Evolutionary conservation across 108 stramenopile genomes (phyloP).

Genomic region (Nannochloropsis salina): DNA sequence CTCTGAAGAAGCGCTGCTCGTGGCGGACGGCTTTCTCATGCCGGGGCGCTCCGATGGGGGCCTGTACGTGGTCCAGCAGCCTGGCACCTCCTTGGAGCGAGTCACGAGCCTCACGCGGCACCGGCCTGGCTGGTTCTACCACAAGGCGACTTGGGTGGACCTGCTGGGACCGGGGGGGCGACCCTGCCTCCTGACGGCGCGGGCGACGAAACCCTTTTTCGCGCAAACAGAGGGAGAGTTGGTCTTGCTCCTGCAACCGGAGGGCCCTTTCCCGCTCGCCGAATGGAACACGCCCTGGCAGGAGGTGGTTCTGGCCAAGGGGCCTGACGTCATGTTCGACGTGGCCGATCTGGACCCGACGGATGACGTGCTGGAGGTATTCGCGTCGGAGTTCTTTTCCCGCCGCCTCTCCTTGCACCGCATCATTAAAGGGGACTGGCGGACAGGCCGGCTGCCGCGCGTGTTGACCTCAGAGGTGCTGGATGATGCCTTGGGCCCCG

Average conservation of each 20-base stretch:
- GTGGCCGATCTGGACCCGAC: conserved; percentile 77
- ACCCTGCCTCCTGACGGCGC: conserved; percentile 76
- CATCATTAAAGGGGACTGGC: conserved; percentile 60
- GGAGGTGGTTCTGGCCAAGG: conserved; percentile 66
- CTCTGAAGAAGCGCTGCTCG: conserved; percentile 66
- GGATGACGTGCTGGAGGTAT: conserved; percentile 78
- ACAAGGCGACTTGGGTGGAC: conserved; percentile 81
- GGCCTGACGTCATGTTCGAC: conserved; percentile 91
- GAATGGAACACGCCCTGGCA: conserved; percentile 40
- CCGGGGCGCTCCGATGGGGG: conserved; percentile 87
- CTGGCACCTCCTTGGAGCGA: conserved; percentile 13
- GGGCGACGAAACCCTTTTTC: conserved; percentile 64
- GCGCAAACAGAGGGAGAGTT: conserved; percentile 46
- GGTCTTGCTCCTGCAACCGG: conserved; percentile 47
- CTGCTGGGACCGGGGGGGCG: conserved; percentile 73
- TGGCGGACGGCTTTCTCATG: conserved; percentile 87
- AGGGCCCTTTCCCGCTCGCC: conserved; percentile 26
- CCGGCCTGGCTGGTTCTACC: conserved; percentile 80
- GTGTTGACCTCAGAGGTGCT: conserved; percentile 50
- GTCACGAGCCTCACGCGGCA: conserved; percentile 47
- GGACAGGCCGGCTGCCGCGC: conserved; percentile 38
- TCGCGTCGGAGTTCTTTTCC: conserved; percentile 82
- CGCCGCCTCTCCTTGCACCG: conserved; percentile 71
- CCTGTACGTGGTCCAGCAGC: conserved; percentile 69
- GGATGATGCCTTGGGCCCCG: conserved; percentile 74